Evolutionary conservation across 305 asterid species (phyloP), one percentile per base, ranked within the genome.

Genomic region (Fraxinus xanthoxyloides): DNA sequence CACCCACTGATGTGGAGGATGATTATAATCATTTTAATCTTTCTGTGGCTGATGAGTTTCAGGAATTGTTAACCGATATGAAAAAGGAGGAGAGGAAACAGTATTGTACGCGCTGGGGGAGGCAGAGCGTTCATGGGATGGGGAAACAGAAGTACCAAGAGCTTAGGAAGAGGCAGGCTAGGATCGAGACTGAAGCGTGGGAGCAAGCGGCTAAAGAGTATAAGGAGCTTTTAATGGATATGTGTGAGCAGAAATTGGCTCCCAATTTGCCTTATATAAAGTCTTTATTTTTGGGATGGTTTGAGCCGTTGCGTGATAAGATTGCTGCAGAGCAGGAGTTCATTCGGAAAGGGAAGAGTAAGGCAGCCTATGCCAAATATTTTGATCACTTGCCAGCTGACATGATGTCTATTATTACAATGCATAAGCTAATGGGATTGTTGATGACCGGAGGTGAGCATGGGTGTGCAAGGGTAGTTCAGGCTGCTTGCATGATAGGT

Each of bases 251-350:
- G 72, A 95, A 92, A 81, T 84, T 95, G 91, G 99, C 98, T 56
- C 99, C 99, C 4, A 95, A 93, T 92, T 87, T 95, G 87, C 99
- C 99, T 1, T 95, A 93, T 77, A 88, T 95, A 88, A 95, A 95
- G 88, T 91, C 98, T 23, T 84, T 95, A 80, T 94, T 94, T 85
- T 84, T 95, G 81, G 99, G 99, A 51, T 95, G 99, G 99, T 94
- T 91, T 87, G 99, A 95, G 94, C 99, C 99, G 12, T 79, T 96
- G 85, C 78, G 90, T 31, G 67, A 87, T 80, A 94, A 86, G 90
- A 96, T 96, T 83, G 91, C 83, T 6, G 88, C 88, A 80, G 99
- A 93, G 81, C 99, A 96, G 83, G 93, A 92, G 85, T 38, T 87
- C 15, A 87, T 89, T 84, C 89, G 88, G 91, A 75, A 56, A 30